These are phyloP conservation scores for Salicornia ramosissima DNA, from an alignment of 148 eudicot genomes.

Conservation along the genomic window DNA sequence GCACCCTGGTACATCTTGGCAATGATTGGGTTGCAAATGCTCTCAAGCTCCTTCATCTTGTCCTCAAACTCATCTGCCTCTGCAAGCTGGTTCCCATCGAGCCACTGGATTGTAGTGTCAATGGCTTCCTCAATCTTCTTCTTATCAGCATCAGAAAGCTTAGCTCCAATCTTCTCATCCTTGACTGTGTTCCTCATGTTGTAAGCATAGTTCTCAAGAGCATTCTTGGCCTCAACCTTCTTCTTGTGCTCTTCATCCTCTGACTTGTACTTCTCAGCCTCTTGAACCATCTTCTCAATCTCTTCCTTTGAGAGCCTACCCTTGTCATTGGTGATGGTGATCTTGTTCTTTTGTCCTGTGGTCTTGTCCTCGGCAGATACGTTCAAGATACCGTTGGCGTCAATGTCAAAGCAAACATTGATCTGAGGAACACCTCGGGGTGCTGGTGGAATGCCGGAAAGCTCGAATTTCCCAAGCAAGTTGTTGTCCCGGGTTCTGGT, in stretches of 20 bases:
- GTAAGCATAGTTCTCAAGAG: constrained; percentile 30
- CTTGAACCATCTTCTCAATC: constrained; percentile 36
- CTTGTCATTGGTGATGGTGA: constrained; percentile 35
- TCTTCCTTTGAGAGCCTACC: constrained; percentile 32
- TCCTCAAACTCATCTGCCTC: constrained; percentile 34
- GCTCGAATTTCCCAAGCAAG: constrained; percentile 24
- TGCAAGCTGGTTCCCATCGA: constrained; percentile 27
- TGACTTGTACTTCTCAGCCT: constrained; percentile 33
- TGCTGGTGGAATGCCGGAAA: constrained; percentile 31
- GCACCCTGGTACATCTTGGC: constrained; percentile 36
- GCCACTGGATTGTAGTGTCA: constrained; percentile 29
- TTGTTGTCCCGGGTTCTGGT: constrained; percentile 12
- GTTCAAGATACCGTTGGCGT: constrained; percentile 31
- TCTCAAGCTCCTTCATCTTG: constrained; percentile 32
- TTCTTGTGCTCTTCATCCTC: constrained; percentile 36
- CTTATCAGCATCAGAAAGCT: constrained; percentile 22
- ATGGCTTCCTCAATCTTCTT: constrained; percentile 34
- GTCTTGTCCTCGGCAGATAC: constrained; percentile 35
- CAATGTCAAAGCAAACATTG: constrained; percentile 33
- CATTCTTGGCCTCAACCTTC: constrained; percentile 34
- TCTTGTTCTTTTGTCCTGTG: constrained; percentile 34
- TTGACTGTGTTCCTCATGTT: constrained; percentile 32
- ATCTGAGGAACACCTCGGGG: constrained; percentile 36
- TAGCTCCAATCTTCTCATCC: constrained; percentile 22
- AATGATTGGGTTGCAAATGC: constrained; percentile 33